Evolutionary conservation across 106 monocot genomes (phyloP).

Genomic region (Platanthera guangdongensis): DNA sequence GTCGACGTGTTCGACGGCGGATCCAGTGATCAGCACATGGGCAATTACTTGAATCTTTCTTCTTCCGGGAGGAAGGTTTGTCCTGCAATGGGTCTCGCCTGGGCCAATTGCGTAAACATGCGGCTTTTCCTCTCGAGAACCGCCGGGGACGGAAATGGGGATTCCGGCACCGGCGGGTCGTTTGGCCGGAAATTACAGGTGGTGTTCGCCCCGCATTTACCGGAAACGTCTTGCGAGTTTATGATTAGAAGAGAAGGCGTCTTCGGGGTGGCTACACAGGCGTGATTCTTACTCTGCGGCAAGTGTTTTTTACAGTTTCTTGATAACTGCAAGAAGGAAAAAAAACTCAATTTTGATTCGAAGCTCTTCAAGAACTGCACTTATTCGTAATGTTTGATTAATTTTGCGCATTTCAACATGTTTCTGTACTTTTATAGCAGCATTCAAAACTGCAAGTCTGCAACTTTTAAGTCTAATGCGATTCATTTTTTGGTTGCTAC

Average conservation of each 20-base stretch:
- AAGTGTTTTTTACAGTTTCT: not conserved
- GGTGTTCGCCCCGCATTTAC: conserved; percentile 79
- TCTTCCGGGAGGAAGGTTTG: conserved; percentile 50
- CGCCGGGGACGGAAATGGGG: conserved; percentile 11
- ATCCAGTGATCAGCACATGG: conserved; percentile 11
- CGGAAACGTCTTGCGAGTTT: conserved; percentile 51
- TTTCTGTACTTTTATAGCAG: too few species aligned
- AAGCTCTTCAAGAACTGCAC: too few species aligned
- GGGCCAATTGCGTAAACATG: conserved; percentile 82
- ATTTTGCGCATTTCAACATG: too few species aligned
- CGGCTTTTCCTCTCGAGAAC: conserved; percentile 67
- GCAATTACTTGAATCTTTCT: conserved; percentile 30
- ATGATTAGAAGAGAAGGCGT: conserved; percentile 51
- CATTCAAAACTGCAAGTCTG: too few species aligned
- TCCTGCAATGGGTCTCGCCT: conserved; percentile 76
- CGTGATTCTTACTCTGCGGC: not conserved
- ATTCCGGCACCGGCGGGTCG: not conserved
- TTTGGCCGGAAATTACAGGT: conserved; percentile 58
- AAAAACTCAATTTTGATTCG: too few species aligned
- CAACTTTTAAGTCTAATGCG: too few species aligned
- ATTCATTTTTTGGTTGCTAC: too few species aligned
- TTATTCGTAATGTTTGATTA: too few species aligned
- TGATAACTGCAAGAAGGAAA: not conserved
- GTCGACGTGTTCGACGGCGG: conserved; percentile 51
- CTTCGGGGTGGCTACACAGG: conserved; percentile 23